Percentiles rank a stretch among this genome's conserved stretches.
Evolutionary conservation across 331 rosid genomes (phyloP).

Genomic region (Malus hybrid): DNA sequence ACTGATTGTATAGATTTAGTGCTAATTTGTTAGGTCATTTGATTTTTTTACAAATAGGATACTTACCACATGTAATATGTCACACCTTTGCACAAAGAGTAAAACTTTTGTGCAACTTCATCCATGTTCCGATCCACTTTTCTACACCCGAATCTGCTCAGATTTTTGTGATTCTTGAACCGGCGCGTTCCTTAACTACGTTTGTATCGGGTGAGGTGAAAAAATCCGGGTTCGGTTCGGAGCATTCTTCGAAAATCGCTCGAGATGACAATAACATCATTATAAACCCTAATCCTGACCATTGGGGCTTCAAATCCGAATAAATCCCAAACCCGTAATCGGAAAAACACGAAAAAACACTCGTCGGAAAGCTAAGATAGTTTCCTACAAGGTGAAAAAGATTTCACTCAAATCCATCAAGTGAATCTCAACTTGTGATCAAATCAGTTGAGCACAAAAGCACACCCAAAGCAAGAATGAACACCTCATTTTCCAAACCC

Average conservation of each 20-base stretch:
- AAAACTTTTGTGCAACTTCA: constrained; percentile 58
- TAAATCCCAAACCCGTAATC: constrained; percentile 19
- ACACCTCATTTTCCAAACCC: background rate
- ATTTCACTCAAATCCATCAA: background rate
- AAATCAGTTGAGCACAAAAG: constrained; percentile 52
- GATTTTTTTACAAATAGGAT: constrained; percentile 2
- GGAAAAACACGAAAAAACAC: background rate
- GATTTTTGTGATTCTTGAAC: constrained; percentile 35
- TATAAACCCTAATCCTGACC: constrained; percentile 64
- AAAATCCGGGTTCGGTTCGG: background rate
- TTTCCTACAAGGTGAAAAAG: constrained; percentile 25
- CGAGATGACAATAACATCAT: constrained; percentile 50
- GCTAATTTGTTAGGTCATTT: background rate
- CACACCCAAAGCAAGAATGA: constrained; percentile 40
- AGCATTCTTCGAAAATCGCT: constrained; percentile 33
- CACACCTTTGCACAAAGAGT: constrained; percentile 4
- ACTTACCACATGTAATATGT: background rate
- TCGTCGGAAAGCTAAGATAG: constrained; percentile 51
- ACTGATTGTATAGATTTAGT: constrained; percentile 1
- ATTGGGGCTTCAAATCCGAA: constrained; percentile 37
- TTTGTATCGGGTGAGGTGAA: background rate
- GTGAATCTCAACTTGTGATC: constrained; percentile 4
- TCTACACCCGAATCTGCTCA: constrained; percentile 20
- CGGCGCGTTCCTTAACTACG: constrained; percentile 34
- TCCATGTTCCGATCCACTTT: constrained; percentile 13